Evolutionary conservation across 148 eudicot species (phyloP).

Genomic region (Rhododendron ovatum): DNA sequence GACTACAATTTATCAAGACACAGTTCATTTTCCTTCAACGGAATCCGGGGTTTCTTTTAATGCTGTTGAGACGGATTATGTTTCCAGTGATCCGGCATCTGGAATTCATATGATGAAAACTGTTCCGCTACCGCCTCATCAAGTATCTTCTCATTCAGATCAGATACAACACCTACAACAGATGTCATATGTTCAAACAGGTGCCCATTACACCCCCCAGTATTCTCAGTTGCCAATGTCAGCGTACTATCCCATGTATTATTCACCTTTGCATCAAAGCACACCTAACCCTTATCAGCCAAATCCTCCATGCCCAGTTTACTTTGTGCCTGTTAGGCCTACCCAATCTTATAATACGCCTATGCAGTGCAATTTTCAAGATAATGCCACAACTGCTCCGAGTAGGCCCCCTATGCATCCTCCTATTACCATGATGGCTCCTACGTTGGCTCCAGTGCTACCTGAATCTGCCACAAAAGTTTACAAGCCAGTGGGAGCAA

Average conservation of each 20-base stretch:
- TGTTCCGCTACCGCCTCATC: constrained; percentile 42
- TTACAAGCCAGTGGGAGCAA: constrained; percentile 21
- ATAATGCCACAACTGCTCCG: constrained; percentile 19
- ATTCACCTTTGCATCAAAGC: constrained; percentile 44
- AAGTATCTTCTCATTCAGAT: constrained; percentile 39
- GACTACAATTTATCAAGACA: constrained; percentile 46
- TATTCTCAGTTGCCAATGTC: constrained; percentile 44
- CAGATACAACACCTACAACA: constrained; percentile 47
- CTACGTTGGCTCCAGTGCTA: constrained; percentile 26
- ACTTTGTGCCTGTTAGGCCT: constrained; percentile 58
- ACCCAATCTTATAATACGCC: constrained; percentile 42
- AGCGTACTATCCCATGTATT: constrained; percentile 57
- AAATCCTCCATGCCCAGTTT: constrained; percentile 57
- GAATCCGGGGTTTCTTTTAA: constrained; percentile 23
- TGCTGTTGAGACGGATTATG: constrained; percentile 32
- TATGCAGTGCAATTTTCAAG: constrained; percentile 26
- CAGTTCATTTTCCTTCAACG: constrained; percentile 32
- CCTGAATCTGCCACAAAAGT: constrained; percentile 35
- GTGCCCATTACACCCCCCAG: constrained; percentile 49
- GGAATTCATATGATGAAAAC: constrained; percentile 28
- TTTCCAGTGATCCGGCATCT: constrained; percentile 32
- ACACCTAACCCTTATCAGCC: constrained; percentile 42
- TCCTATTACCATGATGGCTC: constrained; percentile 28
- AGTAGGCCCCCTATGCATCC: constrained; percentile 48
- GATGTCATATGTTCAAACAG: constrained; percentile 38